These are phyloP conservation scores for Stentor coeruleus DNA, from an alignment of 73 alveolate genomes.

Conservation along the genomic window DNA sequence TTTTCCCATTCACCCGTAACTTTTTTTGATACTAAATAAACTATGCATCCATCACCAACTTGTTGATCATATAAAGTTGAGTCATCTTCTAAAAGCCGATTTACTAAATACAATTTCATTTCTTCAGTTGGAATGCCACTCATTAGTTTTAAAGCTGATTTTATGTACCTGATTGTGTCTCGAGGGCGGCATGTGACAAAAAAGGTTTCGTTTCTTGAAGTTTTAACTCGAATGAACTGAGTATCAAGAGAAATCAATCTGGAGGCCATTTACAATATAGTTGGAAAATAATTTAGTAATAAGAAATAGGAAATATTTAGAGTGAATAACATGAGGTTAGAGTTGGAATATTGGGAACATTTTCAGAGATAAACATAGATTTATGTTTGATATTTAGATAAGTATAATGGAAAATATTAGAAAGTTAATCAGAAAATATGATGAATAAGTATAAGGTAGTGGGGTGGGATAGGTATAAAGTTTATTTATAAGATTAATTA, in stretches of 20 bases:
- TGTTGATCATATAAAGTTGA: constrained; percentile 10
- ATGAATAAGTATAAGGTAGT: too few species aligned
- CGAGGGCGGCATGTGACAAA: constrained; percentile 9
- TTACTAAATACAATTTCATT: constrained; percentile 4
- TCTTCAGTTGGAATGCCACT: constrained; percentile 20
- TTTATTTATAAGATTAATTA: too few species aligned
- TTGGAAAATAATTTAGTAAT: too few species aligned
- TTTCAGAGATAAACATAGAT: too few species aligned
- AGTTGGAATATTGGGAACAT: too few species aligned
- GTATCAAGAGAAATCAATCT: not conserved
- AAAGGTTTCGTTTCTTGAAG: not conserved
- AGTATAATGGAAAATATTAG: too few species aligned
- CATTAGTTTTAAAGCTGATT: not conserved
- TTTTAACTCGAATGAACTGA: constrained; percentile 15
- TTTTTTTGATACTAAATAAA: constrained; percentile 3
- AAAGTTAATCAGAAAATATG: too few species aligned
- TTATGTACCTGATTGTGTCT: constrained; percentile 1
- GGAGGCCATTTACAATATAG: constrained; percentile 14
- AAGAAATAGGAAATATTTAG: too few species aligned
- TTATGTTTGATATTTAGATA: too few species aligned
- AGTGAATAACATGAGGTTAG: too few species aligned
- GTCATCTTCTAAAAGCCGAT: constrained; percentile 18
- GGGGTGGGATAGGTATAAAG: too few species aligned
- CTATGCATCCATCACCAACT: not conserved
- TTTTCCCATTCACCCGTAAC: constrained; percentile 11